Percentiles rank a stretch among this genome's conserved stretches.
phyloP scores from a whole-genome alignment of 805 yeast genomes.

The Saccharomycopsis sp. region DNA sequence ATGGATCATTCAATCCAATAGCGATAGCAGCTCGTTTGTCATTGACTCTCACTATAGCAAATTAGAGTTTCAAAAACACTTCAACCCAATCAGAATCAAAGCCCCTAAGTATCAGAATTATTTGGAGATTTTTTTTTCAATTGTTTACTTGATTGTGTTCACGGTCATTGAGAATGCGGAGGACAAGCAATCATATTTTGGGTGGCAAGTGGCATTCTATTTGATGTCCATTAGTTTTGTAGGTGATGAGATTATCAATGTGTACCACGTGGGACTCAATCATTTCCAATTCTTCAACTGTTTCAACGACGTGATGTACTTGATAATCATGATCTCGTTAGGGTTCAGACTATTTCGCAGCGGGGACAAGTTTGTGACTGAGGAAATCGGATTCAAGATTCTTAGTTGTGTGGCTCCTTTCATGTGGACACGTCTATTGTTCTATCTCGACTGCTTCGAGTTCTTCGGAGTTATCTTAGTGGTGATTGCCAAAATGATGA shows the following conservation, averaged over 20 bases:
- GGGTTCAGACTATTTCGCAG: slow-evolving; percentile 38
- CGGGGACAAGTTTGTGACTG: slow-evolving; percentile 26
- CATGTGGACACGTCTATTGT: slow-evolving; percentile 60
- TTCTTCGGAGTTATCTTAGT: slow-evolving; percentile 35
- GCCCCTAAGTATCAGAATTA: slow-evolving; percentile 78
- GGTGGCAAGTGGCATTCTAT: slow-evolving; percentile 52
- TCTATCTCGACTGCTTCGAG: slow-evolving; percentile 56
- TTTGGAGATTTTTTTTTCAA: slow-evolving; percentile 59
- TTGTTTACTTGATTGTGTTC: slow-evolving; percentile 55
- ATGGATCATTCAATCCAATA: slow-evolving; percentile 73
- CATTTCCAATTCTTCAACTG: slow-evolving; percentile 73
- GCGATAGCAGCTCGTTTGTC: slow-evolving; percentile 61
- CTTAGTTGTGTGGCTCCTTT: slow-evolving; percentile 62
- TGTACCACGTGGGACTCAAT: slow-evolving; percentile 67
- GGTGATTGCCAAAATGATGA: slow-evolving; percentile 67
- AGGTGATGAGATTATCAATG: slow-evolving; percentile 60
- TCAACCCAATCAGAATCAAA: slow-evolving; percentile 74
- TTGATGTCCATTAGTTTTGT: slow-evolving; percentile 60
- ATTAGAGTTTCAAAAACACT: slow-evolving; percentile 53
- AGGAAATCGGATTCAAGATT: slow-evolving; percentile 39
- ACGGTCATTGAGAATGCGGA: slow-evolving; percentile 40
- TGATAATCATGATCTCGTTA: slow-evolving; percentile 46
- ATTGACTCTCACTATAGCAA: slow-evolving; percentile 61
- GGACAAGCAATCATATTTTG: slow-evolving; percentile 26
- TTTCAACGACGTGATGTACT: slow-evolving; percentile 65